These are phyloP conservation scores for Penicillium italicum DNA, from an alignment of 2,329 filamentous ascomycete genomes.

Conservation along the genomic window DNA sequence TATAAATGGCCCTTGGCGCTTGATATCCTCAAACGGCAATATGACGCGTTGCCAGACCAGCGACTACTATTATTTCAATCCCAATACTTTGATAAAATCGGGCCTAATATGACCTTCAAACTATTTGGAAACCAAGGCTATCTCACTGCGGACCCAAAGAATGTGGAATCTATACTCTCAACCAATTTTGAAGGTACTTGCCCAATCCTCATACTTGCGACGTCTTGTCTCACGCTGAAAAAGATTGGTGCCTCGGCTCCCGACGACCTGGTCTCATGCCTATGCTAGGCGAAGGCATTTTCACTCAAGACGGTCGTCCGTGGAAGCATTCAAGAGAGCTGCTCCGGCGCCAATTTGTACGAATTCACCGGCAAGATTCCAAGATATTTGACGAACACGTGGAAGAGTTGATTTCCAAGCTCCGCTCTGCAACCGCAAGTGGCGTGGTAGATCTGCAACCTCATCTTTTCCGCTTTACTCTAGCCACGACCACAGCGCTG, in stretches of 20 bases:
- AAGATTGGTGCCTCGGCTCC: conserved; percentile 6
- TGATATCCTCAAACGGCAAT: neutral
- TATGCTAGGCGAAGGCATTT: neutral
- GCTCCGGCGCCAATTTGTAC: neutral
- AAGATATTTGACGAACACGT: neutral
- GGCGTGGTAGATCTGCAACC: neutral
- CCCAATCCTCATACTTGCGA: neutral
- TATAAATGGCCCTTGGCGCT: neutral
- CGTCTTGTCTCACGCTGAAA: neutral
- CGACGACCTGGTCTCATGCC: conserved; percentile 2
- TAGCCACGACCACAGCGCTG: neutral
- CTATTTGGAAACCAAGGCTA: neutral
- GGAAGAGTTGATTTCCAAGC: neutral
- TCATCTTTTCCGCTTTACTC: neutral
- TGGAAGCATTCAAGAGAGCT: conserved; percentile 1
- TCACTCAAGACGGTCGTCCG: neutral
- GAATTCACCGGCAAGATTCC: neutral
- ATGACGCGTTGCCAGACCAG: neutral
- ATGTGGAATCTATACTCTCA: neutral
- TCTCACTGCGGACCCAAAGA: neutral
- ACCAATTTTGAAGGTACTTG: neutral
- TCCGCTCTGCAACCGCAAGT: neutral
- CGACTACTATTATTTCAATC: neutral
- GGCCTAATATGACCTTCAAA: neutral
- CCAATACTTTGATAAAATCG: neutral